Percentiles rank a stretch among this genome's conserved stretches.
phyloP scores from a whole-genome alignment of 768 basidiomycete genomes.

The Trametes cingulata region DNA sequence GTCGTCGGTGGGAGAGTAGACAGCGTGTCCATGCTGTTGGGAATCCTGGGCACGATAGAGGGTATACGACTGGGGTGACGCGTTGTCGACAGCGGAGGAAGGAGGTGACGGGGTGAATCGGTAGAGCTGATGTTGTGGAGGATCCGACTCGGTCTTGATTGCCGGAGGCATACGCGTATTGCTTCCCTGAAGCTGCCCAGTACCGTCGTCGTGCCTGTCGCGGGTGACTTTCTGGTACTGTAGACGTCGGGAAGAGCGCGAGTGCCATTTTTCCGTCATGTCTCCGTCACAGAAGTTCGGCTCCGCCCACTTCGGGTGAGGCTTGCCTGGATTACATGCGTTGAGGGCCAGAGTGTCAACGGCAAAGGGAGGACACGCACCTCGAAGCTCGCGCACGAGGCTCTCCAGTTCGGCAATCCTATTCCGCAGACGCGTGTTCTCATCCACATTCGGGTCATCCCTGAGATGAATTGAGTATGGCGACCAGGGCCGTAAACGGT shows the following conservation, averaged over 20 bases:
- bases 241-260: constrained; percentile 71
- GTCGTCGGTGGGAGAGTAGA: constrained; percentile 24
- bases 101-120: constrained; percentile 62
- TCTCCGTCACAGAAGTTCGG: constrained; percentile 77
- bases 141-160: constrained; percentile 58
- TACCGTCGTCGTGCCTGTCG: constrained; percentile 26
- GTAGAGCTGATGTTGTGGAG: constrained; percentile 50
- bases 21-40: constrained; percentile 15
- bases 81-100: constrained; percentile 21
- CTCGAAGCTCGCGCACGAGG: constrained; percentile 84
- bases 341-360: not conserved
- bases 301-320: constrained; percentile 86
- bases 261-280: constrained; percentile 85
- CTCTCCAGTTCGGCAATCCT: constrained; percentile 93
- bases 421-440: constrained; percentile 81
- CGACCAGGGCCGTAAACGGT: constrained; percentile 1
- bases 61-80: constrained; percentile 10
- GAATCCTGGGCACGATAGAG: constrained; percentile 18
- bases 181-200: constrained; percentile 15
- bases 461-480: constrained; percentile 37
- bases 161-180: constrained; percentile 17
- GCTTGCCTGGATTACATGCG: constrained; percentile 57
- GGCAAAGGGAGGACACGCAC: constrained; percentile 36
- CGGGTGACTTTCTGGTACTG: constrained; percentile 30
- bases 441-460: constrained; percentile 86